phyloP scores from a whole-genome alignment of 1,284 basidiomycete species.

The Ganoderma multipileum region DNA sequence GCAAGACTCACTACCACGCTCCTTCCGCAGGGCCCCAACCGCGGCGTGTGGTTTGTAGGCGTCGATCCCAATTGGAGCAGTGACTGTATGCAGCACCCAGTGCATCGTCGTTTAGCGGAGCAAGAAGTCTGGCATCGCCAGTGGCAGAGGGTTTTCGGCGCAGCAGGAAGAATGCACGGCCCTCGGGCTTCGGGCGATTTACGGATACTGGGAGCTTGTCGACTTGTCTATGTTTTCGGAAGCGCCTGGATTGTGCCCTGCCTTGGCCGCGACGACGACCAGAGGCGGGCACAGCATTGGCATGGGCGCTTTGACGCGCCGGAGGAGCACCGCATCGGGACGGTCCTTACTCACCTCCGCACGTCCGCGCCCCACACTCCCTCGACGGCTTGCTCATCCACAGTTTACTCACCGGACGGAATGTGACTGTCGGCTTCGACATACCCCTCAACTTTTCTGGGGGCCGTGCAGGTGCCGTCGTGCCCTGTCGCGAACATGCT shows the following conservation, averaged over 20 bases:
- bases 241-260: neutral
- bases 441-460: neutral
- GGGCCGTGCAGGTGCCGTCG: neutral
- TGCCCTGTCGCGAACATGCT: neutral
- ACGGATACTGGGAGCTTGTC: neutral
- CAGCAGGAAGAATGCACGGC: neutral
- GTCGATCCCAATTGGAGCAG: neutral
- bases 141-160: neutral
- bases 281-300: constrained; percentile 7
- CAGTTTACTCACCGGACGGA: too few species aligned
- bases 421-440: neutral
- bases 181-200: neutral
- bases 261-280: neutral
- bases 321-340: constrained; percentile 13
- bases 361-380: neutral
- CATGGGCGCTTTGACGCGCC: neutral
- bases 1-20: neutral
- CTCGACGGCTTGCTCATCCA: constrained; percentile 18
- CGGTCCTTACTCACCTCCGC: constrained; percentile 24
- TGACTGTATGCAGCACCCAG: neutral
- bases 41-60: neutral
- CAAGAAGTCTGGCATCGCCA: neutral
- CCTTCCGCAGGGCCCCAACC: neutral
- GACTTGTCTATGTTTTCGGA: neutral
- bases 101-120: neutral